Percentiles rank a stretch among this genome's conserved stretches.
phyloP scores from a whole-genome alignment of 2,329 filamentous ascomycete species.

The Verticillium klebahnii region DNA sequence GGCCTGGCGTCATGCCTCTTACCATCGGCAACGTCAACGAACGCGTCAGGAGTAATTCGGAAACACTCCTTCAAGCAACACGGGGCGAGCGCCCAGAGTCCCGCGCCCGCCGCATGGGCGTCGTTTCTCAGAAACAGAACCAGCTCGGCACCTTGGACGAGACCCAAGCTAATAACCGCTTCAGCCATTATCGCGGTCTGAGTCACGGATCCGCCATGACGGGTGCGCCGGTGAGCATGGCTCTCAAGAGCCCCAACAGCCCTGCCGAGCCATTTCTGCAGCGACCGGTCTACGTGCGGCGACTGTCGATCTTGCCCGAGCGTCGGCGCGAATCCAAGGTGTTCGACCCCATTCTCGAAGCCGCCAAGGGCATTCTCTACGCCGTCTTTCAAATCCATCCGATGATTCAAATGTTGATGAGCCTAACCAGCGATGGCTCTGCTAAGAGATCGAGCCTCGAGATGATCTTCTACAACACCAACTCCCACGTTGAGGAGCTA shows the following conservation, averaged over 20 bases:
- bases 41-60: constrained; percentile 61
- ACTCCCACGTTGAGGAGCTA: constrained; percentile 60
- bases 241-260: constrained; percentile 51
- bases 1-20: constrained; percentile 67
- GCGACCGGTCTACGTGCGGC: constrained; percentile 58
- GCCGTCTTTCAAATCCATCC: constrained; percentile 65
- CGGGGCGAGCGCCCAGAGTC: constrained; percentile 47
- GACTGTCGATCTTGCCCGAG: constrained; percentile 60
- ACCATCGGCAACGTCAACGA: constrained; percentile 68
- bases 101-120: constrained; percentile 59
- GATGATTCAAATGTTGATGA: constrained; percentile 61
- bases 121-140: constrained; percentile 54
- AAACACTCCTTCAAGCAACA: constrained; percentile 48
- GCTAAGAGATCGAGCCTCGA: constrained; percentile 60
- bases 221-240: constrained; percentile 33
- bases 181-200: constrained; percentile 62
- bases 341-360: constrained; percentile 58
- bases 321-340: constrained; percentile 57
- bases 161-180: constrained; percentile 56
- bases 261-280: constrained; percentile 53
- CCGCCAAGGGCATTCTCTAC: constrained; percentile 62
- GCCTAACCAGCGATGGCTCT: constrained; percentile 55
- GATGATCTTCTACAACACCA: constrained; percentile 64
- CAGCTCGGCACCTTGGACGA: constrained; percentile 62
- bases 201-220: constrained; percentile 68